Evolutionary conservation across 257 asterid species (phyloP), one percentile per base, ranked within the genome.

Genomic region (Rhazya stricta): DNA sequence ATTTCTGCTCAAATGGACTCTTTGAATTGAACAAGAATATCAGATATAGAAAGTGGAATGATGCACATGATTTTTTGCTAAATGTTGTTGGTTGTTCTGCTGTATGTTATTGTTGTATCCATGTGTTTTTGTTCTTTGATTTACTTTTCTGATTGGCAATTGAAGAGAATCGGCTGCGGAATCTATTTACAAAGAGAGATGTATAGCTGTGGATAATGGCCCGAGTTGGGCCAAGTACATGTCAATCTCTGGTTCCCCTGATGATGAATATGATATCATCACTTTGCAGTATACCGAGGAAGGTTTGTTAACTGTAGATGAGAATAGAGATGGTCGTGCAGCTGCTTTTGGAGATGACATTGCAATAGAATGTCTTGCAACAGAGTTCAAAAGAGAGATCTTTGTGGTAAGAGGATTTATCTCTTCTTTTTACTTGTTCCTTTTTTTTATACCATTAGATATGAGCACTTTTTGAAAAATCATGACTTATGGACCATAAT

Each of bases 271-370:
- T 65, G 93, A 94, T 80, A 94, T 94, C 89, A 87, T 94, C 85
- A 88, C 87, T 80, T 78, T 91, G 89, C 98, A 90, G 73, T 94
- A 91, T 76, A 91, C 97, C 0, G 98, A 91, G 88, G 98, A 94
- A 72, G 98, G 97, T 34, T 87, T 94, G 67, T 77, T 94, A 66
- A 90, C 91, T 62, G 85, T 94, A 15, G 97, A 91, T 71, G 97
- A 94, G 88, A 89, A 92, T 77, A 83, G 91, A 73, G 89, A 88
- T 72, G 97, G 98, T 21, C 96, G 72, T 62, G 96, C 97, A 0
- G 97, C 97, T 79, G 99, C 97, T 48, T 94, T 94, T 41, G 99
- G 99, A 27, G 99, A 94, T 62, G 99, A 94, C 81, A 90, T 94
- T 77, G 99, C 99, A 1, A 94, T 94, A 18, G 97, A 94, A 85